Evolutionary conservation across 2,329 filamentous ascomycete genomes (phyloP), one percentile per base, ranked within the genome.

Genomic region (Pezizomycotina sp.): DNA sequence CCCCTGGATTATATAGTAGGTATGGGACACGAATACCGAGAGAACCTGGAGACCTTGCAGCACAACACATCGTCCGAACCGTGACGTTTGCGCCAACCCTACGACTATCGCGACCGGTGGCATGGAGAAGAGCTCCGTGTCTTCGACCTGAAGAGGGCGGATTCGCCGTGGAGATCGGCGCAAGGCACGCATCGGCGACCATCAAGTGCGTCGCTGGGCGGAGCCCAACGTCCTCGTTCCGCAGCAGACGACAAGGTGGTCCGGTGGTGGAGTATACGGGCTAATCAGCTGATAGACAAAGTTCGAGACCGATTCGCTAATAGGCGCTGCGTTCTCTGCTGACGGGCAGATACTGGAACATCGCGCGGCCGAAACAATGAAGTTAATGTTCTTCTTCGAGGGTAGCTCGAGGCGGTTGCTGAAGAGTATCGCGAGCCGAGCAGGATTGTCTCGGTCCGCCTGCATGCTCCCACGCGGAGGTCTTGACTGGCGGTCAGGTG

Each of bases 131-230:
- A 89, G 59, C 69, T 98, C 34, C 80, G 86, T 34, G 77, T 98
- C 46, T 98, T 89, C 54, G 86, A 95, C 52, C 64, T 98, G 10
- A 38, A 71, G 71, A 10, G 71, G 74, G 42, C 63, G 68, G 25
- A 59, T 60, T 55, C 62, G 40, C 50, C 43, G 89, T 84, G 53
- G 89, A 95, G 56, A 86, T 98, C 48, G 89, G 83, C 13, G 68
- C 76, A 5, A 81, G 80, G 22, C 68, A 78, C 8, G 89, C 98
- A 56, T 74, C 69, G 10, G 79, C 78, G 29, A 80, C 79, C 20
- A 95, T 98, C 66, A 95, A 93, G 58, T 84, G 82, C 39, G 91
- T 98, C 44, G 79, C 92, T 98, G 89, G 89, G 81, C 82, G 34
- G 79, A 92, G 52, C 77, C 79, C 32, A 92, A 89, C 52, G 73